A percentile compares a stretch with the other conserved stretches of the same genome.
These are phyloP conservation scores for Backusella tarrabulga DNA, from an alignment of 192 early-diverging fungal genomes.

Conservation along the genomic window DNA sequence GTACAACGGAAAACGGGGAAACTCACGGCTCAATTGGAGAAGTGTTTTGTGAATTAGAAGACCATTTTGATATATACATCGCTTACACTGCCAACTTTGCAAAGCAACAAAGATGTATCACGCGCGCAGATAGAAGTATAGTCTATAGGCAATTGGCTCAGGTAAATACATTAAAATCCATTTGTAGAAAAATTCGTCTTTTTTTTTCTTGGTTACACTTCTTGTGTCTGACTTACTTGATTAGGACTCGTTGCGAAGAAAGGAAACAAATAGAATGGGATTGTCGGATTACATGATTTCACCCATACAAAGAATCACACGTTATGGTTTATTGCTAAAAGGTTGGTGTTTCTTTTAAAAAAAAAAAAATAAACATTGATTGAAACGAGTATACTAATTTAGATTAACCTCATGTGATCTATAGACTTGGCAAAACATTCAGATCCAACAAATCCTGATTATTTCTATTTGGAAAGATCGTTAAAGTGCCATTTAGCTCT, in stretches of 20 bases:
- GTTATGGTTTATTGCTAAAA: slow-evolving; percentile 71
- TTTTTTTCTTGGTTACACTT: slow-evolving; percentile 1
- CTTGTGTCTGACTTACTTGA: slow-evolving; percentile 18
- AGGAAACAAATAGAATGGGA: slow-evolving; percentile 58
- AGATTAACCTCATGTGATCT: background rate
- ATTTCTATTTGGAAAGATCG: slow-evolving; percentile 20
- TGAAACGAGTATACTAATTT: background rate
- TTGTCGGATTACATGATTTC: slow-evolving; percentile 74
- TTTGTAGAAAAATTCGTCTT: background rate
- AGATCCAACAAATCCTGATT: slow-evolving; percentile 19
- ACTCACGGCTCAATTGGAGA: slow-evolving; percentile 23
- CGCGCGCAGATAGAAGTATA: slow-evolving; percentile 24
- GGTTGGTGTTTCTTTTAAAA: slow-evolving; percentile 20
- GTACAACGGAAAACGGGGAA: slow-evolving; percentile 13
- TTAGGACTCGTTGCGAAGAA: slow-evolving; percentile 41
- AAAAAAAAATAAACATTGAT: background rate
- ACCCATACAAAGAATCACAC: slow-evolving; percentile 77
- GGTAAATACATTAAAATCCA: slow-evolving; percentile 17
- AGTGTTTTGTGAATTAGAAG: slow-evolving; percentile 30
- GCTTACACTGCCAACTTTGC: slow-evolving; percentile 38
- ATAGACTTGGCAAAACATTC: slow-evolving; percentile 42
- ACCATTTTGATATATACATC: slow-evolving; percentile 39
- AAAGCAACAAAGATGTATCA: slow-evolving; percentile 26
- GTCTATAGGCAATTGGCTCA: slow-evolving; percentile 35
- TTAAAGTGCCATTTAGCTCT: slow-evolving; percentile 31